Evolutionary conservation across 768 basidiomycete species (phyloP), one percentile per base, ranked within the genome.

Genomic region (Xerocomus spinulosus): DNA sequence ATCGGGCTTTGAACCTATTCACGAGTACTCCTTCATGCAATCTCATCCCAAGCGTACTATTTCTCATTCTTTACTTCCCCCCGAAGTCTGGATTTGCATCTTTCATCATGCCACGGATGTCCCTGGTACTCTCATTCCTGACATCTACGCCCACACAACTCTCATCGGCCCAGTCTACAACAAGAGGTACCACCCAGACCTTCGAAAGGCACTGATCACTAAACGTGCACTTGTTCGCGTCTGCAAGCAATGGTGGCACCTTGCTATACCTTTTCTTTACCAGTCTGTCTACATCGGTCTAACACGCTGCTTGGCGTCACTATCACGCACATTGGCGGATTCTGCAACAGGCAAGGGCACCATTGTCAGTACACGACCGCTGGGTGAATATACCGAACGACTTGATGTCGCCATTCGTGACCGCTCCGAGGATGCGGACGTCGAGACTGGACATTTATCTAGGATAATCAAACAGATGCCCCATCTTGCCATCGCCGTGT

Each of bases 221-320:
- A 60, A 61, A 25, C 54, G 57, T 8, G 47, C 52, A 25, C 50
- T 65, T 21, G 64, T 66, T 2, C 58, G 60, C 12, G 64, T 65
- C 26, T 66, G 60, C 51, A 64, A 40, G 38, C 57, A 48, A 42
- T 65, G 63, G 63, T 61, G 54, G 52, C 50, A 57, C 38, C 41
- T 66, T 23, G 60, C 64, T 17, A 33, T 45, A 9, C 57, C 54
- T 2, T 50, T 43, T 29, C 62, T 65, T 26, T 62, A 66, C 33
- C 40, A 37, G 34, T 57, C 64, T 13, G 49, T 65, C 1, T 58
- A 55, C 26, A 50, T 65, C 3, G 51, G 64, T 1, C 55, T 54
- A 24, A 42, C 29, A 17, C 55, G 51, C 18, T 56, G 35, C 38
- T 10, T 65, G 4, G n/a, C 40, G n/a, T 61, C 60, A 10, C 58